Percentiles rank a stretch among this genome's conserved stretches.
These are phyloP conservation scores for Boletus vinaceobasis DNA, from an alignment of 768 basidiomycete species.

Conservation along the genomic window DNA sequence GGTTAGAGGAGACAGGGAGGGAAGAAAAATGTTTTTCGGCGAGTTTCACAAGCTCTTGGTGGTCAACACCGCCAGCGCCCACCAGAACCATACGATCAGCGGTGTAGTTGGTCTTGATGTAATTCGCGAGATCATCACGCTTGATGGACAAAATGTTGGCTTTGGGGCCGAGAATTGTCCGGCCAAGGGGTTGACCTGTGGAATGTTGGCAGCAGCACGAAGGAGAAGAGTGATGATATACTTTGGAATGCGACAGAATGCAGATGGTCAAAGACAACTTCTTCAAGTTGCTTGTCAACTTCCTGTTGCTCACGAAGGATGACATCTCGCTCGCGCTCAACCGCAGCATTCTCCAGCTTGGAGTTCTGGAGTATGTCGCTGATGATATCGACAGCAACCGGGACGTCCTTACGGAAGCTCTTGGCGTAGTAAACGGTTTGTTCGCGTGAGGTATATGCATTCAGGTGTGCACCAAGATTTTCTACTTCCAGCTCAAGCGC, in stretches of 20 bases:
- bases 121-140: constrained; percentile 80
- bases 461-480: constrained; percentile 94
- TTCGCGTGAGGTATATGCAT: constrained; percentile 97
- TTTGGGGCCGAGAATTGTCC: constrained; percentile 96
- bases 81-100: constrained; percentile 99
- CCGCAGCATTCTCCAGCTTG: constrained; percentile 80
- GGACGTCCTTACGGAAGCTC: constrained; percentile 94
- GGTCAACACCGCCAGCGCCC: constrained; percentile 93
- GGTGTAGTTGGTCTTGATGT: constrained; percentile 98
- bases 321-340: constrained; percentile 95
- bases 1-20: constrained; percentile 83
- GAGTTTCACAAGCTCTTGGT: constrained; percentile 87
- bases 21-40: constrained; percentile 91
- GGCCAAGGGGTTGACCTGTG: constrained; percentile 88
- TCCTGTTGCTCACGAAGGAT: constrained; percentile 98
- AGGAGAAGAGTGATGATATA: constrained; percentile 29
- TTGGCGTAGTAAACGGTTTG: constrained; percentile 99
- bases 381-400: constrained; percentile 90
- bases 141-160: constrained; percentile 94
- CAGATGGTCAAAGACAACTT: constrained; percentile 97
- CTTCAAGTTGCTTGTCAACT: constrained; percentile 97
- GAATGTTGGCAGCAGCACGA: constrained; percentile 7
- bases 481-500: constrained; percentile 95
- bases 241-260: constrained; percentile 97
- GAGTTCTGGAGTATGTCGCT: constrained; percentile 97